Base-by-base conservation (phyloP, 371 early-diverging fungal species). In the Lichtheimia corymbifera region DNA sequence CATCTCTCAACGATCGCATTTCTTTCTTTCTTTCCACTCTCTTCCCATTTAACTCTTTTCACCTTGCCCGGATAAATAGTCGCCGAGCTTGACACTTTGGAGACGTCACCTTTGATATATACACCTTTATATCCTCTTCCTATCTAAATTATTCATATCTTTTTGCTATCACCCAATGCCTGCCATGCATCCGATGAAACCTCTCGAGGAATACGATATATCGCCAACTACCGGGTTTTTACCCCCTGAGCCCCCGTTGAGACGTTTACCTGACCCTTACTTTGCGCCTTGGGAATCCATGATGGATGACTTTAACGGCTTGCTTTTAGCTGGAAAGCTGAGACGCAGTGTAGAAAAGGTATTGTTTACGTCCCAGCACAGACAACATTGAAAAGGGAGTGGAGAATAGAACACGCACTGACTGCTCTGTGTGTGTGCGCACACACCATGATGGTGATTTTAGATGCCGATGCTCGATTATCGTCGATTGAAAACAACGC, bases 231-330 rank as follows among this genome's bases (percentile, higher is more conserved):
- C 89, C n/a, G 98, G 97, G 0, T 97, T 97, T 73, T 74, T 97
- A 30, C 97, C 96, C 2, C 65, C 79, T 20, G 82, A 82, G 30
- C 90, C 90, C 24, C 92, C 93, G 42, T 77, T 95, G 54, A 70
- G 76, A 5, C 77, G 93, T 41, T 75, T 97, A 18, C 71, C 86
- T 2, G 82, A 88, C 54, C 73, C 83, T 11, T 91, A 93, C 71
- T 96, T 87, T 76, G 88, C 85, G 35, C 92, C 93, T 4, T 98
- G 97, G 98, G 97, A 97, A 73, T 63, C 56, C 0, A 79, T 93
- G 64, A 80, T 96, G 77, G 89, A 91, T 55, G 74, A 88, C 59
- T 84, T 95, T 71, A 88, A 88, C 62, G 86, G 83, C 14, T 82
- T 93, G 27, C 74, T 96, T 53, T 80, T 97, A 50, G 89, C 91